Evolutionary conservation across 495 filamentous ascomycete species (phyloP), one percentile per base, ranked within the genome.

Genomic region (Podospora pseudopauciseta): DNA sequence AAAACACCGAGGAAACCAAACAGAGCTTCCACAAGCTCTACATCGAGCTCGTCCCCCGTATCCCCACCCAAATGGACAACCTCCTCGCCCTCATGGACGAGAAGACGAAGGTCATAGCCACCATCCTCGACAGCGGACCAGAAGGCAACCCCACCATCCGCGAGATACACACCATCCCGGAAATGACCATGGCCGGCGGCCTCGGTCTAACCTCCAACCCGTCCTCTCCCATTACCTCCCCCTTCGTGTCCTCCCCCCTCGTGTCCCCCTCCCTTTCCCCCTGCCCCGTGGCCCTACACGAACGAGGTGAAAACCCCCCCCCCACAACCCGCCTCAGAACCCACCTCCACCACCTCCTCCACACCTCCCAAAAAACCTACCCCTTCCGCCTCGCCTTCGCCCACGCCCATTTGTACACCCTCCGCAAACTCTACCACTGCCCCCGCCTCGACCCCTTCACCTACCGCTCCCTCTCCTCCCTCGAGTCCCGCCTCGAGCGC

Each of bases 361-460:
- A 5, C 61, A 18, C 39, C 27, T 44, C 39, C 63, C 63, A 54
- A 18, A 27, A 44, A n/a, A 13, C 32, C 16, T 28, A 54, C 49
- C 60, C 53, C 5, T 18, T 68, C 28, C 39, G 62, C 15, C 9
- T 20, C 18, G 61, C 19, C 18, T 68, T n/a, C 26, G 54, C 67
- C 11, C 28, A 60, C 6, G 54, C 54, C 18, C 62, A 55, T 18
- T 60, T 68, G 55, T 34, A 27, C 20, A 19, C 53, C 13, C 28
- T 68, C 23, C 34, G 53, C 9, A 30, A 55, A 13, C 61, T 68
- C 30, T 28, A 53, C 16, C 54, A 20, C 7, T 68, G 23, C 23
- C 39, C 62, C n/a, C 6, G 39, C n/a, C 55, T 68, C 19, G 67
- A 68, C 32, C 20, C 26, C 55, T 65, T 60, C 44, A 68, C 67